Evolutionary conservation across 306 rosid genomes (phyloP), one percentile per base, ranked within the genome.

Genomic region (Lotus japonicus): DNA sequence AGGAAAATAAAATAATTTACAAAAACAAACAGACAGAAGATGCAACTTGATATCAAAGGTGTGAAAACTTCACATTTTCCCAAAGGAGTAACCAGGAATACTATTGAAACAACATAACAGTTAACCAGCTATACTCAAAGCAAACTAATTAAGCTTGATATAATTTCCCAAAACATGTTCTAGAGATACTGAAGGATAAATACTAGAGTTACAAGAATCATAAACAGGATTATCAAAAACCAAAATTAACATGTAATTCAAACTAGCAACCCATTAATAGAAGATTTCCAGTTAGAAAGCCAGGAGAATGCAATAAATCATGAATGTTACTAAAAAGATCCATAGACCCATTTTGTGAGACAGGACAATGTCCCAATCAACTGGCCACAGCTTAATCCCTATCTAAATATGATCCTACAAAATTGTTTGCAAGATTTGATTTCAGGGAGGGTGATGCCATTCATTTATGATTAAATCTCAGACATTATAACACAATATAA

Each of bases 341-440:
- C 41, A 39, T 67, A 53, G 28, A 41, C 53, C 54, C 64, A 39
- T 51, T 58, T 23, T n/a, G 26, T 44, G 19, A 63, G 65, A 63
- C 62, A 35, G 8, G 76, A 70, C 68, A 61, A 70, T 70, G 62
- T 62, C 77, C 36, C 53, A 46, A 36, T 71, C 45, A 70, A 70
- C 39, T 71, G 5, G 14, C 59, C 19, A 18, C 52, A 38, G 58
- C 56, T 31, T 55, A 70, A 65, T 48, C 68, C 57, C 44, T 55
- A 77, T 31, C 72, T 36, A 66, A n/a, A 53, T 53, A 39, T 10
- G 52, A 46, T 41, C 58, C 64, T 9, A 4, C 44, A 68, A 70
- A 63, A 44, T 31, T 38, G 6, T 9, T 51, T 42, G 35, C 52
- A 33, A 72, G 52, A 60, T 19, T 3, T n/a, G 53, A 60, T 53